Percentiles rank a stretch among this genome's conserved stretches.
Evolutionary conservation across 805 yeast species (phyloP).

Genomic region (Ogataea nonfermentans): DNA sequence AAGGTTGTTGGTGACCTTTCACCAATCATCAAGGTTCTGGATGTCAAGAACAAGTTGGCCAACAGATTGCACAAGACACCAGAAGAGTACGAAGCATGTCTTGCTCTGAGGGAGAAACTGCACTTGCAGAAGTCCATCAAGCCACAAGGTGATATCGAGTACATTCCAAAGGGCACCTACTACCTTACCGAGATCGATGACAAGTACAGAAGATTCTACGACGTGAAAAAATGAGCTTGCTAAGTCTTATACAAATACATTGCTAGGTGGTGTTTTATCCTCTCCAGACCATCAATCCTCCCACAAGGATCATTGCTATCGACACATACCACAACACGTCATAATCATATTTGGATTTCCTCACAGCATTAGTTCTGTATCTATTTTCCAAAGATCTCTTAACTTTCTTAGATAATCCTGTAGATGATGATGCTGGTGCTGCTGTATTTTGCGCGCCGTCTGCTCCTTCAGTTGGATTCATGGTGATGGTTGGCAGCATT

Average conservation of each 20-base stretch:
- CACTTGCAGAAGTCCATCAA: constrained; percentile 76
- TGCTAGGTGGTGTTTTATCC: constrained; percentile 13
- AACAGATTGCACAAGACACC: constrained; percentile 70
- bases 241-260: constrained; percentile 5
- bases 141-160: constrained; percentile 78
- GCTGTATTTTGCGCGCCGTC: constrained; percentile 32
- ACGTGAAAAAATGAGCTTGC: constrained; percentile 51
- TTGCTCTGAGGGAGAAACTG: constrained; percentile 83
- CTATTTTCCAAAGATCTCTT: constrained; percentile 78
- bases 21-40: constrained; percentile 58
- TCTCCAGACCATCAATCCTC: constrained; percentile 29
- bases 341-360: constrained; percentile 37
- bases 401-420: constrained; percentile 42
- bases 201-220: constrained; percentile 81
- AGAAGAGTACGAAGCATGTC: constrained; percentile 74
- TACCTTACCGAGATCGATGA: constrained; percentile 84
- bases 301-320: constrained; percentile 38
- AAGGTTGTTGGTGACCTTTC: constrained; percentile 79
- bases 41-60: constrained; percentile 65
- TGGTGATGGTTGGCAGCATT: constrained; percentile 91
- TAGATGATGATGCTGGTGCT: constrained; percentile 28
- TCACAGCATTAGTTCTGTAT: constrained; percentile 71
- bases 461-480: constrained; percentile 70
- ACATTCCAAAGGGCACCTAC: constrained; percentile 72
- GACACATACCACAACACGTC: constrained; percentile 58